These are phyloP conservation scores for Acanthamoeba healyi DNA, from an alignment of 208 protist species.

Conservation along the genomic window DNA sequence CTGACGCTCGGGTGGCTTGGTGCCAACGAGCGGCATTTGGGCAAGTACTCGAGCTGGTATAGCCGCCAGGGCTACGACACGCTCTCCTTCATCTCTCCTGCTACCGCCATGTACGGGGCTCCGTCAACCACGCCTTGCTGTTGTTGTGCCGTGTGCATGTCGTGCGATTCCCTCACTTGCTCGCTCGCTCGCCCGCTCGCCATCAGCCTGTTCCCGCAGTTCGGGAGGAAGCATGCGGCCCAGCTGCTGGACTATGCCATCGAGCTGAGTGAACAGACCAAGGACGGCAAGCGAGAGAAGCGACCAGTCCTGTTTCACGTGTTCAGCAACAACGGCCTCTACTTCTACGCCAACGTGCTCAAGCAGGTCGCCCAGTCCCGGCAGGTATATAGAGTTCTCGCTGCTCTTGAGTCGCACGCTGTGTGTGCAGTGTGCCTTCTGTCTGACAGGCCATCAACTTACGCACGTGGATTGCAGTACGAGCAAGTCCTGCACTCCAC, in stretches of 20 bases:
- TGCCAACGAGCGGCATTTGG: slow-evolving; percentile 21
- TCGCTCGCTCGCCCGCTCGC: too few relatives aligned
- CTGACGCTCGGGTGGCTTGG: not conserved
- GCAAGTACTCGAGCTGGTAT: slow-evolving; percentile 33
- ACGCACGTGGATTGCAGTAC: too few relatives aligned
- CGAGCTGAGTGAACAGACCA: not conserved
- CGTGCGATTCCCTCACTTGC: not conserved
- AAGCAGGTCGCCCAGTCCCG: not conserved
- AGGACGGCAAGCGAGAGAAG: not conserved
- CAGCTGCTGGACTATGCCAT: slow-evolving; percentile 7
- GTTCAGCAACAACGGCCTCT: slow-evolving; percentile 27
- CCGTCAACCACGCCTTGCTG: too few relatives aligned
- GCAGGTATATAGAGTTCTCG: too few relatives aligned
- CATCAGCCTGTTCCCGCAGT: not conserved
- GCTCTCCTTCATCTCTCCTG: slow-evolving; percentile 14
- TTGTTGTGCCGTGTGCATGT: too few relatives aligned
- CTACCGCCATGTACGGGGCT: not conserved
- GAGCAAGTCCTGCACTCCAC: not conserved
- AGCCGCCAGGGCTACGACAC: slow-evolving; percentile 46
- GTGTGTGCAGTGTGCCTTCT: too few relatives aligned
- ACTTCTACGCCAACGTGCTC: slow-evolving; percentile 32
- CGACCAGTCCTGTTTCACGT: slow-evolving; percentile 18
- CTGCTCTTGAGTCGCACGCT: too few relatives aligned
- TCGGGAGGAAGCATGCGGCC: not conserved
- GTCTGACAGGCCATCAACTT: too few relatives aligned